These are phyloP conservation scores for Trichophyton mentagrophytes DNA, from an alignment of 2,329 filamentous ascomycete genomes.

Conservation along the genomic window DNA sequence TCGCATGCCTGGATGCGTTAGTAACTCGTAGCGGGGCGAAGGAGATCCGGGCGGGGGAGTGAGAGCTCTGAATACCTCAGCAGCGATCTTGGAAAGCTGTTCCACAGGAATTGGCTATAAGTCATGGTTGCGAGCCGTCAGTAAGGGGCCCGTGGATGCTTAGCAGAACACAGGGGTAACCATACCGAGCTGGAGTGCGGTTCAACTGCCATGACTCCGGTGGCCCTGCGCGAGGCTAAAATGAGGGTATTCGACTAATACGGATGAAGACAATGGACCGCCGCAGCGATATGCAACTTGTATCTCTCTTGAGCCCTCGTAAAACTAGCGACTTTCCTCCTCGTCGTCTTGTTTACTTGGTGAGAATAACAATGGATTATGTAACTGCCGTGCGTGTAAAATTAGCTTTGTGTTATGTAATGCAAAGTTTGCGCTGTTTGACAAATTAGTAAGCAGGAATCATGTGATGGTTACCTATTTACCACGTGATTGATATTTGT, in stretches of 20 bases:
- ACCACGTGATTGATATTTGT: not conserved
- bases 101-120: constrained; percentile 60
- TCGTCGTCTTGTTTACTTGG: too few species aligned
- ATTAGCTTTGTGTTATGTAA: too few species aligned
- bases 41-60: too few species aligned
- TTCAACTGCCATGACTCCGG: not conserved
- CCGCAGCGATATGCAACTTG: not conserved
- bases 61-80: constrained; percentile 50
- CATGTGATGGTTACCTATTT: not conserved
- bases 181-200: constrained; percentile 2
- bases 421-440: too few species aligned
- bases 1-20: constrained; percentile 57
- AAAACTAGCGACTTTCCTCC: too few species aligned
- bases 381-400: too few species aligned
- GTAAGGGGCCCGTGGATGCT: not conserved
- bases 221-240: not conserved
- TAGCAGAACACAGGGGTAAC: not conserved
- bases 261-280: not conserved
- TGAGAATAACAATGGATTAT: too few species aligned
- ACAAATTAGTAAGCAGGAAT: not conserved
- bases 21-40: not conserved
- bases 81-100: constrained; percentile 72
- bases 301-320: too few species aligned
- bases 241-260: not conserved
- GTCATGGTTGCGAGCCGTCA: not conserved